These are phyloP conservation scores for Intubia oerlemansii DNA, from an alignment of 2,329 filamentous ascomycete species.

Conservation along the genomic window DNA sequence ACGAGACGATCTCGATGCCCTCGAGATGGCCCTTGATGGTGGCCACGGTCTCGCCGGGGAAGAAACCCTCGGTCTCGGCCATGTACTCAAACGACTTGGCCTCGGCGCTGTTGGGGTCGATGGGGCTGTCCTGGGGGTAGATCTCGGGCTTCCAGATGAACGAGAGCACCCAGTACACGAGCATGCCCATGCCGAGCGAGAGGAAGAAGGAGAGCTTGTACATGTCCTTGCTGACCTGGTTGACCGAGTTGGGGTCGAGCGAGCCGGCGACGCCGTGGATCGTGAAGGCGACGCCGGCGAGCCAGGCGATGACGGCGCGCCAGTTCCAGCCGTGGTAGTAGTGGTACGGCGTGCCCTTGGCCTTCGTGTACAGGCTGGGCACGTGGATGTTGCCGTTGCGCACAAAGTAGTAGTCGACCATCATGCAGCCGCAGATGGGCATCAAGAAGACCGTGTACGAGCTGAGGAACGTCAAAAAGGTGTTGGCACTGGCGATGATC, in stretches of 20 bases:
- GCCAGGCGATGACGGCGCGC: conserved; percentile 13
- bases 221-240: conserved; percentile 12
- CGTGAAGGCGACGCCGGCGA: conserved; percentile 13
- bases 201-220: conserved; percentile 8
- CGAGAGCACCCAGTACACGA: too few species aligned
- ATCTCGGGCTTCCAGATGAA: background rate
- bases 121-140: background rate
- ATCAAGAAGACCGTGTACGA: conserved; percentile 9
- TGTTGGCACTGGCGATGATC: conserved; percentile 5
- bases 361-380: conserved; percentile 2
- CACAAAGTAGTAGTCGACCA: conserved; percentile 9
- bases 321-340: conserved; percentile 14
- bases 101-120: too few species aligned
- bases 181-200: too few species aligned
- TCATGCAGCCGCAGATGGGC: conserved; percentile 4
- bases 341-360: conserved; percentile 8
- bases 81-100: too few species aligned
- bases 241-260: conserved; percentile 12
- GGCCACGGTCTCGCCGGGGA: too few species aligned
- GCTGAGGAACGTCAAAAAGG: conserved; percentile 8
- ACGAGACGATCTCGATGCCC: too few species aligned
- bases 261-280: conserved; percentile 15
- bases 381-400: conserved; percentile 6
- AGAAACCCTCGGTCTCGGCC: too few species aligned
- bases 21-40: too few species aligned